Evolutionary conservation across 2,329 filamentous ascomycete genomes (phyloP).

Genomic region (Colletotrichum melonis): DNA sequence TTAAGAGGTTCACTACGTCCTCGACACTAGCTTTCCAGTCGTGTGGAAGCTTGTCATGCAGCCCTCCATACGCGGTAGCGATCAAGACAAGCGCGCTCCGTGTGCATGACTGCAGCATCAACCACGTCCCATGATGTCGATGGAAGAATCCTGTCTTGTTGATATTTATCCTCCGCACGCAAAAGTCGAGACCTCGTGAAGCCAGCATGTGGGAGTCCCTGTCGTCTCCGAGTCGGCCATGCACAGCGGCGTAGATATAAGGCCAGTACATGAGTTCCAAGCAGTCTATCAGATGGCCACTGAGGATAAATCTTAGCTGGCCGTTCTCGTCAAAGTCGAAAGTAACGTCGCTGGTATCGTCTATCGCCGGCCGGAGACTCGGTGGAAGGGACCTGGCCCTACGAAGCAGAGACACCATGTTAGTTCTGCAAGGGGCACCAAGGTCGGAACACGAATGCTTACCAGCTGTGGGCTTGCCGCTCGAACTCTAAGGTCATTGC

Average conservation of each 20-base stretch:
- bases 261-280: conserved; percentile 26
- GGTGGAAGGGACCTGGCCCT: neutral
- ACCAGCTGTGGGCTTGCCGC: conserved; percentile 33
- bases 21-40: neutral
- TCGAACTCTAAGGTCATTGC: conserved; percentile 10
- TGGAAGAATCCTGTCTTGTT: conserved; percentile 37
- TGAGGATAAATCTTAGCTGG: conserved; percentile 25
- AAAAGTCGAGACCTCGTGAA: conserved; percentile 16
- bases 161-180: conserved; percentile 30
- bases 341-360: neutral
- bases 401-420: neutral
- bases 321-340: conserved; percentile 15
- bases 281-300: conserved; percentile 18
- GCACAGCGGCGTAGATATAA: conserved; percentile 5
- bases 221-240: neutral
- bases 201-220: neutral
- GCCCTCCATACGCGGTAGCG: neutral
- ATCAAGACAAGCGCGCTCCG: conserved; percentile 33
- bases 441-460: neutral
- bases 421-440: neutral
- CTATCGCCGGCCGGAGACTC: neutral
- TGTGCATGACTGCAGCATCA: conserved; percentile 39
- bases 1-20: neutral
- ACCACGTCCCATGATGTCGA: conserved; percentile 39
- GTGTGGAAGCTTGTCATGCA: conserved; percentile 37